phyloP scores from a whole-genome alignment of 2,329 filamentous ascomycete species.

The Magnaporthales sp. region DNA sequence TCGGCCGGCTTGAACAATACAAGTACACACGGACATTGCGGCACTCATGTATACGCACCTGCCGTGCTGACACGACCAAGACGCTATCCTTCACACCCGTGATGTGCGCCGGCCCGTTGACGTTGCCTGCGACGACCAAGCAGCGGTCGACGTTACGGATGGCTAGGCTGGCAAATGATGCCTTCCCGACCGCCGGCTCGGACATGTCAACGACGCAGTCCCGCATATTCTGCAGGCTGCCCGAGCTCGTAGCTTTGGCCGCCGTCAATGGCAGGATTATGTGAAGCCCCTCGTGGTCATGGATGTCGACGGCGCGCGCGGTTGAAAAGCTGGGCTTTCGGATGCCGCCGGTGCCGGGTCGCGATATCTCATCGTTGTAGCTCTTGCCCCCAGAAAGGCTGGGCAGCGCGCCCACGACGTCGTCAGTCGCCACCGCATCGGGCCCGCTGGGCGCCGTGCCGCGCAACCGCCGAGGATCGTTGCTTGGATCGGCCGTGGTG shows the following conservation, averaged over 20 bases:
- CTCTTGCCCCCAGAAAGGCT: conserved; percentile 27
- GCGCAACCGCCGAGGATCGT: conserved; percentile 31
- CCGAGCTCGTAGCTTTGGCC: conserved; percentile 62
- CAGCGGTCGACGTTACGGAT: conserved; percentile 63
- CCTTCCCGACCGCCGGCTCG: conserved; percentile 47
- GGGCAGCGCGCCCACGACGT: conserved; percentile 29
- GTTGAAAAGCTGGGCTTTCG: conserved; percentile 57
- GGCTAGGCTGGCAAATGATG: conserved; percentile 59
- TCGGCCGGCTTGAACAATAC: conserved; percentile 72
- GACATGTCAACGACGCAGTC: conserved; percentile 77
- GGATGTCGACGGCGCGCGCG: conserved; percentile 53
- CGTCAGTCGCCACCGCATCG: conserved; percentile 17
- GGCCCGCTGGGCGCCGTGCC: conserved; percentile 1
- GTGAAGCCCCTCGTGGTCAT: conserved; percentile 58
- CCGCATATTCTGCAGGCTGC: conserved; percentile 60
- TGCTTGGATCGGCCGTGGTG: conserved; percentile 23
- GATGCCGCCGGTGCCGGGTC: conserved; percentile 27
- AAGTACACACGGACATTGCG: conserved; percentile 76
- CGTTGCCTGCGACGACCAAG: conserved; percentile 68
- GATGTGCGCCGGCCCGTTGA: conserved; percentile 75
- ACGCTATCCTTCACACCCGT: conserved; percentile 65
- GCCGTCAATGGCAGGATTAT: conserved; percentile 70
- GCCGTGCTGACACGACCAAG: conserved; percentile 72
- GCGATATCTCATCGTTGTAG: conserved; percentile 49
- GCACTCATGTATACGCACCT: conserved; percentile 90